Evolutionary conservation across 2,329 filamentous ascomycete genomes (phyloP).

Genomic region (Fusarium sp.): DNA sequence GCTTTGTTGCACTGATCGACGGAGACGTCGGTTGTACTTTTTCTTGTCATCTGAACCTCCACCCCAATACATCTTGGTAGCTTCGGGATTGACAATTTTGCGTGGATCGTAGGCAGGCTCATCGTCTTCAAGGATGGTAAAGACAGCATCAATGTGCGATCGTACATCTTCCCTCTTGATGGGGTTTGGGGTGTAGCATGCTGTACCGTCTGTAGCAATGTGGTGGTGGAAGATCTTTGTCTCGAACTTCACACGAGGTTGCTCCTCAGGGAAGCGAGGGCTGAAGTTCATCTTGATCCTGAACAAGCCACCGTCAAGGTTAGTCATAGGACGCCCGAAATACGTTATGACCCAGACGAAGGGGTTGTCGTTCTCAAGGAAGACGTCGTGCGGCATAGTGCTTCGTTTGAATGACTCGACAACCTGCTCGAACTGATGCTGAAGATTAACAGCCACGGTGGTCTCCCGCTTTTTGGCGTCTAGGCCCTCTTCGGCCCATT

Average conservation of each 20-base stretch:
- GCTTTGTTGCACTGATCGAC: slow-evolving; percentile 80
- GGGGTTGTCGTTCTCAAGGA: slow-evolving; percentile 83
- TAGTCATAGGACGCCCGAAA: slow-evolving; percentile 92
- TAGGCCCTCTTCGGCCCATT: slow-evolving; percentile 79
- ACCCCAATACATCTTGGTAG: slow-evolving; percentile 89
- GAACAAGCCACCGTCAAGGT: slow-evolving; percentile 92
- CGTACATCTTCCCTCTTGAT: slow-evolving; percentile 79
- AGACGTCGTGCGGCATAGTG: slow-evolving; percentile 80
- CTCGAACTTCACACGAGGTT: slow-evolving; percentile 85
- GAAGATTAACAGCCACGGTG: slow-evolving; percentile 83
- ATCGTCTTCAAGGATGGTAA: slow-evolving; percentile 87
- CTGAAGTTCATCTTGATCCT: slow-evolving; percentile 84
- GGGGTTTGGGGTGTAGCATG: slow-evolving; percentile 81
- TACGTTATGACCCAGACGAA: slow-evolving; percentile 92
- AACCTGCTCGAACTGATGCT: slow-evolving; percentile 87
- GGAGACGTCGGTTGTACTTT: slow-evolving; percentile 83
- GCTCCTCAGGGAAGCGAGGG: slow-evolving; percentile 86
- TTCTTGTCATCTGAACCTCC: slow-evolving; percentile 79
- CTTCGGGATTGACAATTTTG: slow-evolving; percentile 87
- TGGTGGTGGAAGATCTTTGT: slow-evolving; percentile 90
- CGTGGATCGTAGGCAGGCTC: slow-evolving; percentile 90
- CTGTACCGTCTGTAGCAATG: slow-evolving; percentile 81
- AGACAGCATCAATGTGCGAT: slow-evolving; percentile 86
- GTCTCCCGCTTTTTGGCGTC: slow-evolving; percentile 73
- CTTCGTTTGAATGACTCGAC: slow-evolving; percentile 79